Percentiles rank a stretch among this genome's conserved stretches.
Evolutionary conservation across 306 rosid species (phyloP).

Genomic region (Quercus wislizeni): DNA sequence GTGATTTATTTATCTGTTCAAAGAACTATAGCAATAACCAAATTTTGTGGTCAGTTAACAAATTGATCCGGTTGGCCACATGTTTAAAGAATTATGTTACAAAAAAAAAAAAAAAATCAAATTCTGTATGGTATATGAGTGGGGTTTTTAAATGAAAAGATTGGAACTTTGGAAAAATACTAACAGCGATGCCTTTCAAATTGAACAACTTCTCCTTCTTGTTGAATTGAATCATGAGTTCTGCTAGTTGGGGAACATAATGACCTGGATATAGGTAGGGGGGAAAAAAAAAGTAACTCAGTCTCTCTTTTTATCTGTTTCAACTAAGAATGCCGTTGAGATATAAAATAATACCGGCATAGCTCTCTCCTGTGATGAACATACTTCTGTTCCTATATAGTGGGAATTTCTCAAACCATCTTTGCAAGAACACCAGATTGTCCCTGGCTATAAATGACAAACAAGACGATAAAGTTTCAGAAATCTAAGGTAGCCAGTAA

Average conservation of each 20-base stretch:
- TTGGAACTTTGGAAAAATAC: slow-evolving; percentile 1
- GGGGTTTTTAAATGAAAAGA: background rate
- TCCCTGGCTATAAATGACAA: slow-evolving; percentile 40
- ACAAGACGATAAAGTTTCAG: slow-evolving; percentile 26
- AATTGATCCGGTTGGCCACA: too few species aligned
- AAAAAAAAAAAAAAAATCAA: background rate
- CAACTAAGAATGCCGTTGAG: background rate
- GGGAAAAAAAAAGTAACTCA: background rate
- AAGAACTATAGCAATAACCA: background rate
- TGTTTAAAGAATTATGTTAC: background rate
- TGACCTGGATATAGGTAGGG: slow-evolving; percentile 27
- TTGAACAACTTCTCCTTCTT: slow-evolving; percentile 36
- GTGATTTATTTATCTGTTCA: background rate
- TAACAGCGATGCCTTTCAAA: slow-evolving; percentile 58
- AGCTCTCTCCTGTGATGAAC: slow-evolving; percentile 55
- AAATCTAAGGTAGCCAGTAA: slow-evolving; percentile 15
- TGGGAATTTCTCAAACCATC: slow-evolving; percentile 50
- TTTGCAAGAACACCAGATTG: slow-evolving; percentile 52
- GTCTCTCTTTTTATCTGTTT: background rate
- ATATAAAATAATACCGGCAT: slow-evolving; percentile 33
- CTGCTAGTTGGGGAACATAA: slow-evolving; percentile 60
- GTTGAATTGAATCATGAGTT: slow-evolving; percentile 46
- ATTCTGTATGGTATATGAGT: background rate
- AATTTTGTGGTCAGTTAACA: too few species aligned
- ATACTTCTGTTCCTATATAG: slow-evolving; percentile 44